Evolutionary conservation across 78 protist genomes (phyloP).

Genomic region (Trichosphaerium sp.): DNA sequence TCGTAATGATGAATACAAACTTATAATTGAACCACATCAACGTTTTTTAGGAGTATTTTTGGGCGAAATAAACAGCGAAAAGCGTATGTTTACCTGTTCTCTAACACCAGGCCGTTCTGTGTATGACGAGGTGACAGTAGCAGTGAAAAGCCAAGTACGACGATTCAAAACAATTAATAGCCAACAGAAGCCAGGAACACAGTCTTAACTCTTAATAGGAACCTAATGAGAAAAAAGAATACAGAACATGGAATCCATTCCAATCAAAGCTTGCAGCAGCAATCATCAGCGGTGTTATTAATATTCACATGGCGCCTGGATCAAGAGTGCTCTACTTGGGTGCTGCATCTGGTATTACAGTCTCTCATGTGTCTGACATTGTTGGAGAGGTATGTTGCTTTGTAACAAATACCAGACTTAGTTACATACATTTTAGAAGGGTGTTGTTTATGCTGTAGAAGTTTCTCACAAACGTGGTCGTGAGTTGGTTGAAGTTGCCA

Average conservation of each 20-base stretch:
- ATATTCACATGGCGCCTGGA: slow-evolving; percentile 91
- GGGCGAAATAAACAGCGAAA: too few species aligned
- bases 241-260: slow-evolving; percentile 99
- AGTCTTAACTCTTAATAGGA: too few species aligned
- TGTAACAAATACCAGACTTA: not conserved
- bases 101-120: too few species aligned
- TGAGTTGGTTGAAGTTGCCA: slow-evolving; percentile 96
- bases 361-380: slow-evolving; percentile 97
- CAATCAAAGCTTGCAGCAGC: slow-evolving; percentile 99
- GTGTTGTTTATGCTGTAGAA: slow-evolving; percentile 98
- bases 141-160: too few species aligned
- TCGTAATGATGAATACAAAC: too few species aligned
- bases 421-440: slow-evolving; percentile 46
- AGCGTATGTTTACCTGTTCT: too few species aligned
- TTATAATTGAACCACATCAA: too few species aligned
- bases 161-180: too few species aligned
- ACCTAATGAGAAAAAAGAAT: slow-evolving; percentile 96
- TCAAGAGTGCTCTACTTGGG: slow-evolving; percentile 98
- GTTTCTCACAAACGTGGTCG: slow-evolving; percentile 97
- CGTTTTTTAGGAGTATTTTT: too few species aligned
- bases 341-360: slow-evolving; percentile 99
- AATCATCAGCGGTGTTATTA: slow-evolving; percentile 90
- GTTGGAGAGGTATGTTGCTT: slow-evolving; percentile 86
- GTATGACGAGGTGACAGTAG: too few species aligned
- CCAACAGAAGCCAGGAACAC: too few species aligned